Conservation (phyloP, 2,329 filamentous ascomycete species). For the Xylaria sp. region DNA sequence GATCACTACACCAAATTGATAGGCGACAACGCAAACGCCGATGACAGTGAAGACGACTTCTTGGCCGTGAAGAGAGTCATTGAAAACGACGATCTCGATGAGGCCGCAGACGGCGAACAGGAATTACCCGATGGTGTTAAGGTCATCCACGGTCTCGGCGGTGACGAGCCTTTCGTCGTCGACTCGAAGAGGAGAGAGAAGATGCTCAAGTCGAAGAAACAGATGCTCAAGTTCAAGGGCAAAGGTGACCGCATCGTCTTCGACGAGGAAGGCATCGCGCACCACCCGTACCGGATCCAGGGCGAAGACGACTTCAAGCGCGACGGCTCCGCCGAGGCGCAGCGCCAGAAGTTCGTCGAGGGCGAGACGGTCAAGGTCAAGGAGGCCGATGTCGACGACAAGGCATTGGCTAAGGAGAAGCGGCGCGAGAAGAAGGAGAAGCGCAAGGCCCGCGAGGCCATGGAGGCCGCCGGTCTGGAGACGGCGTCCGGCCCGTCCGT, state of each 20-base stretch:
- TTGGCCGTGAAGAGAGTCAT: conserved; percentile 85
- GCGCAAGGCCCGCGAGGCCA: conserved; percentile 60
- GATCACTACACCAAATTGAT: conserved; percentile 89
- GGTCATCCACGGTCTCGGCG: conserved; percentile 61
- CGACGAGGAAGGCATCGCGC: conserved; percentile 83
- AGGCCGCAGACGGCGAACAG: conserved; percentile 40
- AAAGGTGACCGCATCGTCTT: conserved; percentile 81
- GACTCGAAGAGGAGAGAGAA: conserved; percentile 96
- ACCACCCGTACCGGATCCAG: conserved; percentile 82
- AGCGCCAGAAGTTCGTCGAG: conserved; percentile 72
- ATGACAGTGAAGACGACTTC: conserved; percentile 69
- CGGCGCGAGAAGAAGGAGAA: conserved; percentile 70
- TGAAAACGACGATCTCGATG: conserved; percentile 58
- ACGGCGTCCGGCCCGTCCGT: conserved; percentile 26
- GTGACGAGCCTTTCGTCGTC: conserved; percentile 69
- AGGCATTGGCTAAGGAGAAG: conserved; percentile 72
- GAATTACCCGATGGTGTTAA: conserved; percentile 44
- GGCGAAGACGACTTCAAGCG: conserved; percentile 74
- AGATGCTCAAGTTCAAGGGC: conserved; percentile 84
- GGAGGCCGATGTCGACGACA: conserved; percentile 75
- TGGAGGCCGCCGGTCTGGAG: conserved; percentile 38
- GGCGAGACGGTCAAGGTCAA: conserved; percentile 66
- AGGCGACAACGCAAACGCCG: conserved; percentile 40
- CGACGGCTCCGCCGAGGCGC: conserved; percentile 68
- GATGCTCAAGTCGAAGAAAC: conserved; percentile 91